Conservation (phyloP, 768 basidiomycete genomes). For the Neoboletus brunneissimus region DNA sequence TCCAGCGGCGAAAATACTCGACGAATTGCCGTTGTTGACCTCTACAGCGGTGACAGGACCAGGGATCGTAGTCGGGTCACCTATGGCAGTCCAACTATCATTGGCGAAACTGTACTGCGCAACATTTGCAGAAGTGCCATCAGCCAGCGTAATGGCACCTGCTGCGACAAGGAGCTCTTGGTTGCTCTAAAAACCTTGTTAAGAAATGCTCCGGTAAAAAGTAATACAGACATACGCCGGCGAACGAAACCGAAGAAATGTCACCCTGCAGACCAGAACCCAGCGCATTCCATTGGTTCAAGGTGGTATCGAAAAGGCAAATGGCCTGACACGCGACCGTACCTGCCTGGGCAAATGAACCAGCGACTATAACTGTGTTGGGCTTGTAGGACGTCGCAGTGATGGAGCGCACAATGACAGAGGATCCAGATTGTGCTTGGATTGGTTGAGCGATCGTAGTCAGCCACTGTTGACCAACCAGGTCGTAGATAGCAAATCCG, state of each 20-base stretch:
- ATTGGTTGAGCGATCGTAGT: conserved; percentile 57
- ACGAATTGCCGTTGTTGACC: conserved; percentile 75
- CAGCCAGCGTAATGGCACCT: conserved; percentile 71
- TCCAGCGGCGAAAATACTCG: conserved; percentile 89
- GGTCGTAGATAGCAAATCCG: conserved; percentile 80
- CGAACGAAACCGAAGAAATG: conserved; percentile 72
- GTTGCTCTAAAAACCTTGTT: conserved; percentile 44
- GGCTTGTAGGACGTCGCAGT: conserved; percentile 56
- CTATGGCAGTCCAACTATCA: conserved; percentile 70
- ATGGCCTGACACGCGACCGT: conserved; percentile 71
- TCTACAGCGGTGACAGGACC: conserved; percentile 90
- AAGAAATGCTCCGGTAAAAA: conserved; percentile 2
- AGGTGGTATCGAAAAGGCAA: conserved; percentile 66
- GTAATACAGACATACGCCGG: conserved; percentile 56
- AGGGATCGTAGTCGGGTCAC: conserved; percentile 59
- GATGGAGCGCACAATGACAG: conserved; percentile 71
- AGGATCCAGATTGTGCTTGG: conserved; percentile 48
- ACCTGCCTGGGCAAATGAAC: conserved; percentile 82
- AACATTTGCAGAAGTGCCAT: conserved; percentile 66
- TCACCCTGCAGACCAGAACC: conserved; percentile 83
- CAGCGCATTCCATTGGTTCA: conserved; percentile 77
- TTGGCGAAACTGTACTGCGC: conserved; percentile 72
- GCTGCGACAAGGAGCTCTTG: conserved; percentile 72
- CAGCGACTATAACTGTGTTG: conserved; percentile 74
- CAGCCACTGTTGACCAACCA: conserved; percentile 62